Evolutionary conservation across 208 protist genomes (phyloP).

Genomic region (Naegleria lovaniensis): DNA sequence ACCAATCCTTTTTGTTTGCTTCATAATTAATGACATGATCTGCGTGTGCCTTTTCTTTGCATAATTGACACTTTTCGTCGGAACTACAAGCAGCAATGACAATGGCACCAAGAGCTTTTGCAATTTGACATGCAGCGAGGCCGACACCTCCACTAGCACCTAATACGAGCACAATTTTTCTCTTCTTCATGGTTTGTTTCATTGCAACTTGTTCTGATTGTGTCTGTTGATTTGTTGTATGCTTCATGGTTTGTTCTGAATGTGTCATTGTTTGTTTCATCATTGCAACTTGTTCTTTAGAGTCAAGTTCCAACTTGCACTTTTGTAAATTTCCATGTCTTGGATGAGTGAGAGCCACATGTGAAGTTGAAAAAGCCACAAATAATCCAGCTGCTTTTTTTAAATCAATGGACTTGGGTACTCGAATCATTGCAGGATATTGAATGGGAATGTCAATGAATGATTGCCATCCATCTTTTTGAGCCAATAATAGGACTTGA

Average conservation of each 20-base stretch:
- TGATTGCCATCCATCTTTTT: neutral
- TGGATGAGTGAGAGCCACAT: neutral
- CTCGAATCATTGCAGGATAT: neutral
- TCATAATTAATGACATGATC: slow-evolving; percentile 34
- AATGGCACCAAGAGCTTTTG: slow-evolving; percentile 28
- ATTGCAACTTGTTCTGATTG: too few species aligned
- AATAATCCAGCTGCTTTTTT: neutral
- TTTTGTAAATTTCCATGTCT: neutral
- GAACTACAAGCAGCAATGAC: slow-evolving; percentile 29
- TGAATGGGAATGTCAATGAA: neutral
- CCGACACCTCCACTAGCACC: slow-evolving; percentile 35
- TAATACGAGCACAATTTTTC: slow-evolving; percentile 25
- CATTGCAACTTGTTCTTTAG: too few species aligned
- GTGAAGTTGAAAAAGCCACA: neutral
- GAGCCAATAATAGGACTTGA: neutral
- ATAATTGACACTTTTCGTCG: slow-evolving; percentile 30
- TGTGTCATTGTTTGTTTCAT: too few species aligned
- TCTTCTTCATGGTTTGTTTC: neutral
- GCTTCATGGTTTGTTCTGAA: too few species aligned
- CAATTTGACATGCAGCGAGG: slow-evolving; percentile 31
- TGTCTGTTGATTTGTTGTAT: too few species aligned
- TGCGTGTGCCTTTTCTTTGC: slow-evolving; percentile 22
- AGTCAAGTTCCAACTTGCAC: too few species aligned
- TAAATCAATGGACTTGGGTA: neutral
- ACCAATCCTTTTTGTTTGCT: slow-evolving; percentile 13